Evolutionary conservation across 2,329 filamentous ascomycete genomes (phyloP).

Genomic region (Fulvia fulva): DNA sequence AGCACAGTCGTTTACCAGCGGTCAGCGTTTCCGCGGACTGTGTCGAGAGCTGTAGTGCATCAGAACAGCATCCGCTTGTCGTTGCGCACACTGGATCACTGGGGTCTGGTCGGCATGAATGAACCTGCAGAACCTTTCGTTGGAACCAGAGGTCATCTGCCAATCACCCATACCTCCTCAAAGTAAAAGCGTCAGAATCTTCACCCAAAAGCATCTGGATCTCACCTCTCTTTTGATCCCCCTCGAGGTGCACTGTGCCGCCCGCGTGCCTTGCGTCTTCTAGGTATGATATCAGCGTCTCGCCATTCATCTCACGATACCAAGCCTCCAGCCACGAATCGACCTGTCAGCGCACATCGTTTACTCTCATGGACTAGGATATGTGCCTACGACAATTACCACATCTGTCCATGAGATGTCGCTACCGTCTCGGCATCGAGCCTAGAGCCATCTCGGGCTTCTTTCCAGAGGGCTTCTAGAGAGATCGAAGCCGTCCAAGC

Average conservation of each 20-base stretch:
- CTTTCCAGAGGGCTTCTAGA: background rate
- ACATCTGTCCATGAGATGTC: background rate
- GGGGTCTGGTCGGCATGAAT: too few species aligned
- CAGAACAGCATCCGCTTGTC: too few species aligned
- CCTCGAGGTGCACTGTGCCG: background rate
- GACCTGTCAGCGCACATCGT: background rate
- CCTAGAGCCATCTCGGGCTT: background rate
- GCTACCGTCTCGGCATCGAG: background rate
- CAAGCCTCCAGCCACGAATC: background rate
- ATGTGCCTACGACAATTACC: background rate
- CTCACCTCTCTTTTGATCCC: background rate
- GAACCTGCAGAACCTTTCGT: too few species aligned
- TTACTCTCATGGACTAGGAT: background rate
- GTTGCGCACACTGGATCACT: too few species aligned
- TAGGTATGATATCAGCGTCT: slow-evolving; percentile 7
- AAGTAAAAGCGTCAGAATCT: background rate
- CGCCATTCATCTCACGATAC: slow-evolving; percentile 2
- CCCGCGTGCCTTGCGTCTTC: background rate
- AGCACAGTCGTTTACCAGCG: too few species aligned
- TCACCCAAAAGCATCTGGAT: background rate
- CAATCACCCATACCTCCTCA: too few species aligned
- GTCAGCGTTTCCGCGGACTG: too few species aligned
- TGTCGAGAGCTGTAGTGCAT: too few species aligned
- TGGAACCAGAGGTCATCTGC: too few species aligned
- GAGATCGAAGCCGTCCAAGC: too few species aligned